Evolutionary conservation across 2,329 filamentous ascomycete species (phyloP).

Genomic region (Sporothrix inflata): DNA sequence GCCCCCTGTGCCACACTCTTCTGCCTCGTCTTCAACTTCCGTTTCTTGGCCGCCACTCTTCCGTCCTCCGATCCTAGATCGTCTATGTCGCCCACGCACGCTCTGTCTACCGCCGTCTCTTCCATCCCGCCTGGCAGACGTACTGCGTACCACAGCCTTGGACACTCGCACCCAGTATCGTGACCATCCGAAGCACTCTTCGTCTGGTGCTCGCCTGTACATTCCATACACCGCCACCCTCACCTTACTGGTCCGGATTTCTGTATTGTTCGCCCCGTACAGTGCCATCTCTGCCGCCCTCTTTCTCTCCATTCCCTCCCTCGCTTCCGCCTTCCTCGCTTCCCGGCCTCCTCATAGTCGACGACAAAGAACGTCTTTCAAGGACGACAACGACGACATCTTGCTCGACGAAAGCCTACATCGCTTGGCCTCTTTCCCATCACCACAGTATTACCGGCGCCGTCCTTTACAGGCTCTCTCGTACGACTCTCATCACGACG

Average conservation of each 20-base stretch:
- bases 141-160: background rate
- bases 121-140: background rate
- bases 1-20: background rate
- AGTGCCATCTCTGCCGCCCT: background rate
- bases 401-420: background rate
- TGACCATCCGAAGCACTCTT: background rate
- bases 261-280: background rate
- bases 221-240: background rate
- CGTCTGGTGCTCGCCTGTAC: background rate
- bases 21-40: background rate
- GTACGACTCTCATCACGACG: background rate
- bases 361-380: background rate
- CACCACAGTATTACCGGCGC: background rate
- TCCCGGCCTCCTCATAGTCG: background rate
- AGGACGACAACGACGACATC: background rate
- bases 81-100: background rate
- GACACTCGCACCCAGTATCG: background rate
- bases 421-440: background rate
- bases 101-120: background rate
- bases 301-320: background rate
- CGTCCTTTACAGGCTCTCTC: background rate
- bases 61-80: background rate
- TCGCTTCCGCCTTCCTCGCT: background rate
- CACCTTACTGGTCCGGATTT: background rate
- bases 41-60: background rate